Conservation (phyloP, 768 basidiomycete species). For the Cystobasidium tubakii region DNA sequence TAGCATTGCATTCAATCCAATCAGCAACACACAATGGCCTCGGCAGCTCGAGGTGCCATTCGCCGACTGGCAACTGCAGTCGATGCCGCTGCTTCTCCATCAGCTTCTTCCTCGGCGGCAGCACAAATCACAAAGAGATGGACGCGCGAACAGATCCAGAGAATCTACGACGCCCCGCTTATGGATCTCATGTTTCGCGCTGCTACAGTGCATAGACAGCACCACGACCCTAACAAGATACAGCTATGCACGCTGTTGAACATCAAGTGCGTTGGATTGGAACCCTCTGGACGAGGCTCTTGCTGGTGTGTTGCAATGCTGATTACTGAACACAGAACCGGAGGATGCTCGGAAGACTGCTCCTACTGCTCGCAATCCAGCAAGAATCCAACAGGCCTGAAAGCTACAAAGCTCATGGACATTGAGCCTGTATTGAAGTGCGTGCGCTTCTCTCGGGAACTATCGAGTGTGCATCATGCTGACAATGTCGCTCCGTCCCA, state of each 20-base stretch:
- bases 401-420: constrained; percentile 77
- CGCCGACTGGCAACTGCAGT: constrained; percentile 22
- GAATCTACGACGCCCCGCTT: constrained; percentile 76
- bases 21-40: too few species aligned
- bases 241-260: constrained; percentile 98
- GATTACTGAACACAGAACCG: constrained; percentile 58
- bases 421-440: constrained; percentile 79
- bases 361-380: constrained; percentile 98
- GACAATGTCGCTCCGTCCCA: background rate
- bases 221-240: constrained; percentile 82
- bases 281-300: too few species aligned
- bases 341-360: constrained; percentile 94
- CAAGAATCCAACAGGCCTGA: constrained; percentile 67
- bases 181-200: constrained; percentile 84
- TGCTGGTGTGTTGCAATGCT: too few species aligned
- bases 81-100: background rate
- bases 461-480: background rate
- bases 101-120: too few species aligned
- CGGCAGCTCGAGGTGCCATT: constrained; percentile 9
- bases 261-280: constrained; percentile 75
- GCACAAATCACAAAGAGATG: constrained; percentile 54
- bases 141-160: constrained; percentile 72
- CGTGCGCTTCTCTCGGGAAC: background rate
- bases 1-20: too few species aligned
- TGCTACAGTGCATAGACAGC: constrained; percentile 69